Evolutionary conservation across 2,329 filamentous ascomycete species (phyloP).

Genomic region (Aspergillus arachidicola): DNA sequence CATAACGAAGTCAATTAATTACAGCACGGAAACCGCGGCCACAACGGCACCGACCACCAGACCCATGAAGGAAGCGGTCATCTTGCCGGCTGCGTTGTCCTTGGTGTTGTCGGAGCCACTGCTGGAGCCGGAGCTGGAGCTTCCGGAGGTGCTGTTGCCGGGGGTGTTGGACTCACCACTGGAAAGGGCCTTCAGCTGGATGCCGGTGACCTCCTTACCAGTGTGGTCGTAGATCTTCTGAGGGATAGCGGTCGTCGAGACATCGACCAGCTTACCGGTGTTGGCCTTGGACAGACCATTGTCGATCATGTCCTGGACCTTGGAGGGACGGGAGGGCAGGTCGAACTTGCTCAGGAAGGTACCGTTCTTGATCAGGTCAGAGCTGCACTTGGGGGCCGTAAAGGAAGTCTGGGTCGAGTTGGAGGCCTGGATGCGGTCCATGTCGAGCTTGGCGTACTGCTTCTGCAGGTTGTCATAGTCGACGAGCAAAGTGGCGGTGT

Average conservation of each 20-base stretch:
- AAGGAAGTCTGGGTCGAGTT: conserved; percentile 60
- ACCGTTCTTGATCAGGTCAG: conserved; percentile 64
- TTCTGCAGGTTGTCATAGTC: conserved; percentile 75
- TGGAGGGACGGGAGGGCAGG: conserved; percentile 68
- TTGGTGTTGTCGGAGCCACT: conserved; percentile 10
- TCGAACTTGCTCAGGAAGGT: conserved; percentile 80
- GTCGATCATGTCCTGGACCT: conserved; percentile 71
- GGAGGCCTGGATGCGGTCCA: conserved; percentile 65
- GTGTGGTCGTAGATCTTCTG: conserved; percentile 60
- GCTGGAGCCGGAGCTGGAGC: conserved; percentile 17
- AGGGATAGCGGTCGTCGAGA: conserved; percentile 59
- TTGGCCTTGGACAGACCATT: conserved; percentile 70
- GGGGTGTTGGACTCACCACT: conserved; percentile 60
- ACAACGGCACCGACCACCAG: conserved; percentile 31
- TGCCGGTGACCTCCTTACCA: conserved; percentile 62
- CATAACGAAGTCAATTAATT: conserved; percentile 10
- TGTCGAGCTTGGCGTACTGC: conserved; percentile 76
- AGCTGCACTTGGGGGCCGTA: conserved; percentile 65
- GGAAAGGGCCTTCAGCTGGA: conserved; percentile 59
- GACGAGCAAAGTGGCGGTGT: conserved; percentile 58
- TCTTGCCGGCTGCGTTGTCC: conserved; percentile 24
- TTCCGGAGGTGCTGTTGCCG: conserved; percentile 42
- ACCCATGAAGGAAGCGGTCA: conserved; percentile 26
- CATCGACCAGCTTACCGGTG: conserved; percentile 63
- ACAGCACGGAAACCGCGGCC: conserved; percentile 32